phyloP scores from a whole-genome alignment of 805 yeast species.

The Wickerhamiella nectarea region DNA sequence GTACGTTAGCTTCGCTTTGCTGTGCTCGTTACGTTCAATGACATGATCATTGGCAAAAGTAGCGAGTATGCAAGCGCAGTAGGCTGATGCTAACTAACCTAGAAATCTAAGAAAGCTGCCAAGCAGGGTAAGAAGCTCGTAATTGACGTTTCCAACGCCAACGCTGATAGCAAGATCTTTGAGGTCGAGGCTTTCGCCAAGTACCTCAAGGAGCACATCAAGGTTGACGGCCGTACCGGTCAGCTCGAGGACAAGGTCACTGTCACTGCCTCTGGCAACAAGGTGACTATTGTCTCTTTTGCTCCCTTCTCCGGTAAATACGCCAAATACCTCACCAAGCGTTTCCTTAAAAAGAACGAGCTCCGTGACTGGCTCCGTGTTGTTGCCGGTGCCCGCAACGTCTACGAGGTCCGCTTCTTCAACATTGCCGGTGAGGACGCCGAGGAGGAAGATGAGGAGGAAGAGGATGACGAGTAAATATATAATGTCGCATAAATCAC shows the following conservation, averaged over 20 bases:
- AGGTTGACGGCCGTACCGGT: constrained; percentile 93
- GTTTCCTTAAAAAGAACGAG: constrained; percentile 99
- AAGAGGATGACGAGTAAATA: constrained; percentile 21
- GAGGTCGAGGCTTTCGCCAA: constrained; percentile 96
- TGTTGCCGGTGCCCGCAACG: constrained; percentile 88
- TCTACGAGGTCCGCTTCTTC: constrained; percentile 97
- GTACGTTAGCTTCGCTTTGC: constrained; percentile 49
- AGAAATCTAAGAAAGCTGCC: constrained; percentile 46
- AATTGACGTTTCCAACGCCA: constrained; percentile 92
- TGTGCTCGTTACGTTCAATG: constrained; percentile 19
- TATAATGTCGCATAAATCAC: not conserved
- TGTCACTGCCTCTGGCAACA: constrained; percentile 73
- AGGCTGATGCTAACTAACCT: constrained; percentile 45
- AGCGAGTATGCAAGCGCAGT: constrained; percentile 37
- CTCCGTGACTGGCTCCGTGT: constrained; percentile 99
- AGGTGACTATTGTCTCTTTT: constrained; percentile 80
- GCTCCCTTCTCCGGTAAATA: constrained; percentile 98
- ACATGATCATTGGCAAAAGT: constrained; percentile 8
- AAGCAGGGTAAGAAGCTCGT: constrained; percentile 69
- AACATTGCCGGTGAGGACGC: constrained; percentile 93
- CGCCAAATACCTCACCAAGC: constrained; percentile 98
- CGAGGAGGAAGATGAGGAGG: constrained; percentile 78
- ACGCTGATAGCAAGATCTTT: constrained; percentile 90
- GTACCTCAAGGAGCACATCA: constrained; percentile 98
- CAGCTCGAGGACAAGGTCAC: constrained; percentile 93